These are phyloP conservation scores for Phytophthora quininea DNA, from an alignment of 352 stramenopile genomes.

Conservation along the genomic window DNA sequence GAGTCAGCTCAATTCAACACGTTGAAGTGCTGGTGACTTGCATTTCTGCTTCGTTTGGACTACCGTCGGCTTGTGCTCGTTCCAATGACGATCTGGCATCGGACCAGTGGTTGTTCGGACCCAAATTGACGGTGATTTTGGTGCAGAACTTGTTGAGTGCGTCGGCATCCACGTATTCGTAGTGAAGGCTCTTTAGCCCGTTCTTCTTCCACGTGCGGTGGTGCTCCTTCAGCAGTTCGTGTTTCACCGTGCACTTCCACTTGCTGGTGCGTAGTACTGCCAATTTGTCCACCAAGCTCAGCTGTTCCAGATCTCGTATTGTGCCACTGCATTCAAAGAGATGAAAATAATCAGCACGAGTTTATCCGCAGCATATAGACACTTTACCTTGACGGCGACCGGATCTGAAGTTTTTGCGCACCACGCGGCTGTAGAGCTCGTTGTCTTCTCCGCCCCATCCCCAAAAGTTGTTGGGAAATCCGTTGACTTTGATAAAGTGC, in stretches of 20 bases:
- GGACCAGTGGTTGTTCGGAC: constrained; percentile 57
- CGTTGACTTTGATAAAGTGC: constrained; percentile 94
- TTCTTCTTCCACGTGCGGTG: constrained; percentile 61
- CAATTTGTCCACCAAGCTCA: constrained; percentile 52
- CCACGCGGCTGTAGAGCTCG: constrained; percentile 59
- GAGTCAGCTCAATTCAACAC: too few relatives aligned
- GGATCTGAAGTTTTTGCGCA: constrained; percentile 55
- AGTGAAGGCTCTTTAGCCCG: constrained; percentile 46
- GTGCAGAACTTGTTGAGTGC: constrained; percentile 48
- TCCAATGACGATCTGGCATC: constrained; percentile 62
- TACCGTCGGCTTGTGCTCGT: neutral
- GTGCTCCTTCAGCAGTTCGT: constrained; percentile 60
- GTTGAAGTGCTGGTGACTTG: neutral
- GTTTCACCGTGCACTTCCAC: constrained; percentile 66
- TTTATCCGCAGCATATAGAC: neutral
- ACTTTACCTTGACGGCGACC: constrained; percentile 38
- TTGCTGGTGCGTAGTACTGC: constrained; percentile 43
- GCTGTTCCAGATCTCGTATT: constrained; percentile 52
- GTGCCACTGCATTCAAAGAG: constrained; percentile 37
- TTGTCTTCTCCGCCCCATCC: constrained; percentile 70
- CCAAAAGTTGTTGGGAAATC: constrained; percentile 97
- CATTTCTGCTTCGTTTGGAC: neutral
- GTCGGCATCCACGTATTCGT: constrained; percentile 50
- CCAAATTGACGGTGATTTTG: constrained; percentile 53
- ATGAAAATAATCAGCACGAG: too few relatives aligned